Evolutionary conservation across 345 rosid genomes (phyloP).

Genomic region (Brassica incana): DNA sequence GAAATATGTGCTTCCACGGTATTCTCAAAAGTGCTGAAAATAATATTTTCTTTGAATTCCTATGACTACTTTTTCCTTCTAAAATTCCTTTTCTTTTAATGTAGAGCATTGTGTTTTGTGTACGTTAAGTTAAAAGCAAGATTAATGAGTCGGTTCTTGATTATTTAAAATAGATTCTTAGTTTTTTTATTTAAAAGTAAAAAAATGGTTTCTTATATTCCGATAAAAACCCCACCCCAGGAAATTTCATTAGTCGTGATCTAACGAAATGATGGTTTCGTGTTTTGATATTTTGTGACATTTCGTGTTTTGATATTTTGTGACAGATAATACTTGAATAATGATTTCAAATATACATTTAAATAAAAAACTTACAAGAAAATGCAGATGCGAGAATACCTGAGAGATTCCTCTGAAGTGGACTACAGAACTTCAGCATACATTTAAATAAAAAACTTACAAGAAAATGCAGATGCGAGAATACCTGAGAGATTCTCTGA

Average conservation of each 20-base stretch:
- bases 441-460: background rate
- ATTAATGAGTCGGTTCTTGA: no score
- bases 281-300: no score
- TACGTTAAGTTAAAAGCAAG: background rate
- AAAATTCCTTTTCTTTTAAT: background rate
- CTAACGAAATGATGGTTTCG: background rate
- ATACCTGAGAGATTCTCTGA: constrained; percentile 16
- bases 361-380: background rate
- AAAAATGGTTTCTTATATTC: no score
- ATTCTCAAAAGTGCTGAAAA: background rate
- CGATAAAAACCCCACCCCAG: no score
- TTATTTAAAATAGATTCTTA: no score
- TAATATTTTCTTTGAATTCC: background rate
- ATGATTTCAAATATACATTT: background rate
- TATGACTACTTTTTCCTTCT: background rate
- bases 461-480: background rate
- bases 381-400: background rate
- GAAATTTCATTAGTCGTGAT: no score
- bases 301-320: background rate
- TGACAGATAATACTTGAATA: background rate
- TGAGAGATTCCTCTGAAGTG: constrained; percentile 22
- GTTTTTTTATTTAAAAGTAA: no score
- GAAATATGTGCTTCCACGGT: background rate
- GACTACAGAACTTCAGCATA: constrained; percentile 16
- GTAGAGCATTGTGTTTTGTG: background rate